Conservation (phyloP, 306 rosid genomes). For the Prunus mira region DNA sequence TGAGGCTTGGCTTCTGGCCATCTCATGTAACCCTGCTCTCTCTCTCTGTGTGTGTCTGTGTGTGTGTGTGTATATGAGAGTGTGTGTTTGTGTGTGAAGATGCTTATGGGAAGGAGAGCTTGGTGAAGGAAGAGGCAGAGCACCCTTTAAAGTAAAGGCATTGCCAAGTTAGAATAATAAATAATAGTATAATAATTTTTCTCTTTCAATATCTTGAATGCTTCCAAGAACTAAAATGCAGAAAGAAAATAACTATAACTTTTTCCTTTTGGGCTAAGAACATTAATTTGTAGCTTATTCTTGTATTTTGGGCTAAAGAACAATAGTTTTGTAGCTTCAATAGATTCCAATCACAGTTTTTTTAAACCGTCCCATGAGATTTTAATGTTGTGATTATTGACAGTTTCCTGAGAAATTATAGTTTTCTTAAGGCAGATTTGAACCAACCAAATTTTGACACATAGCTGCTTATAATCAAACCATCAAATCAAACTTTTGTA, state of each 20-base stretch:
- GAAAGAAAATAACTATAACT: slow-evolving; percentile 11
- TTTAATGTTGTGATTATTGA: too few relatives aligned
- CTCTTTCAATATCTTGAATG: slow-evolving; percentile 9
- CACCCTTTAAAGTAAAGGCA: slow-evolving; percentile 37
- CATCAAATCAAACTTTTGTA: slow-evolving; percentile 20
- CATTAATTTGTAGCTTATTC: background rate
- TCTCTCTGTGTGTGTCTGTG: slow-evolving; percentile 13
- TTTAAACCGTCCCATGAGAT: too few relatives aligned
- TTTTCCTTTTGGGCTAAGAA: background rate
- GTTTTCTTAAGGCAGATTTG: background rate
- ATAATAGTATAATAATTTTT: slow-evolving; percentile 2
- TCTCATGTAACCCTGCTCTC: slow-evolving; percentile 41
- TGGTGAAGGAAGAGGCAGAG: slow-evolving; percentile 41
- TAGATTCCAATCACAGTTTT: background rate
- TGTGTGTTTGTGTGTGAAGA: slow-evolving; percentile 26
- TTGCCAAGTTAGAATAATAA: slow-evolving; percentile 39
- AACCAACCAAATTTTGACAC: background rate
- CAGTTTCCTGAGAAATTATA: too few relatives aligned
- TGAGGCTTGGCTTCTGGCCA: slow-evolving; percentile 51
- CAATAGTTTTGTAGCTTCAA: background rate
- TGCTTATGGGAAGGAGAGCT: slow-evolving; percentile 74
- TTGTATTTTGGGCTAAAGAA: background rate
- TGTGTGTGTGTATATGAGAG: slow-evolving; percentile 3
- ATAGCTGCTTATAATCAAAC: background rate
- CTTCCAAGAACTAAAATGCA: slow-evolving; percentile 45